phyloP scores from a whole-genome alignment of 441 rosid genomes.

The Pelargonium myrrhifolium region DNA sequence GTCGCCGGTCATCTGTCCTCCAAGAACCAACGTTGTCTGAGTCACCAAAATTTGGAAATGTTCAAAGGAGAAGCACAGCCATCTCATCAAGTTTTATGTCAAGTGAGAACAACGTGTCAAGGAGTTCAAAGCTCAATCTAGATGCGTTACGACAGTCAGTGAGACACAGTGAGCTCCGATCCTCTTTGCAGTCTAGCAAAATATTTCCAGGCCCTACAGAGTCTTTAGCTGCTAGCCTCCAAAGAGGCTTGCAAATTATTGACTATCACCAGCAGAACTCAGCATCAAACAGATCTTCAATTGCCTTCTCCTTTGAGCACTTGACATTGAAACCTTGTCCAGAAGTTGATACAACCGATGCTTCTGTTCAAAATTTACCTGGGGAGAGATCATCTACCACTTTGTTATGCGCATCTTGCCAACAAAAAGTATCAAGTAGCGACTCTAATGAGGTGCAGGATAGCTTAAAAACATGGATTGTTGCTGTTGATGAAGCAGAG shows the following conservation, averaged over 20 bases:
- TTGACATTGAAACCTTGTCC: slow-evolving; percentile 53
- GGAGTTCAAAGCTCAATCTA: slow-evolving; percentile 31
- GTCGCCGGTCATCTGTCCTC: slow-evolving; percentile 45
- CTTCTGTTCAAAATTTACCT: slow-evolving; percentile 40
- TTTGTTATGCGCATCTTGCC: slow-evolving; percentile 63
- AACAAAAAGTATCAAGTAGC: slow-evolving; percentile 34
- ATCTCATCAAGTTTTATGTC: slow-evolving; percentile 44
- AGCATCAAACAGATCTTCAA: slow-evolving; percentile 48
- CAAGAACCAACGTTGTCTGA: slow-evolving; percentile 78
- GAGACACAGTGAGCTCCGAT: slow-evolving; percentile 45
- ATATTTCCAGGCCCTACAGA: slow-evolving; percentile 58
- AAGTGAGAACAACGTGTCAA: slow-evolving; percentile 41
- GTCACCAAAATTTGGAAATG: slow-evolving; percentile 76
- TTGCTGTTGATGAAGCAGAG: slow-evolving; percentile 26
- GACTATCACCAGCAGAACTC: slow-evolving; percentile 57
- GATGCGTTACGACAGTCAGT: slow-evolving; percentile 28
- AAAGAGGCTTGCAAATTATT: slow-evolving; percentile 78
- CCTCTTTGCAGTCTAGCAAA: slow-evolving; percentile 70
- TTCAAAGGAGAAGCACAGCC: slow-evolving; percentile 52
- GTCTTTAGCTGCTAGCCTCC: slow-evolving; percentile 84
- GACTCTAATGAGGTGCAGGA: slow-evolving; percentile 28
- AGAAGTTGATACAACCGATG: slow-evolving; percentile 41
- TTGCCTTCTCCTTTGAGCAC: slow-evolving; percentile 73
- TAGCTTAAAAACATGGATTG: slow-evolving; percentile 41
- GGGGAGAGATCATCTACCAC: slow-evolving; percentile 32